These are phyloP conservation scores for Ustilago crameri DNA, from an alignment of 1,284 basidiomycete species.

Conservation along the genomic window DNA sequence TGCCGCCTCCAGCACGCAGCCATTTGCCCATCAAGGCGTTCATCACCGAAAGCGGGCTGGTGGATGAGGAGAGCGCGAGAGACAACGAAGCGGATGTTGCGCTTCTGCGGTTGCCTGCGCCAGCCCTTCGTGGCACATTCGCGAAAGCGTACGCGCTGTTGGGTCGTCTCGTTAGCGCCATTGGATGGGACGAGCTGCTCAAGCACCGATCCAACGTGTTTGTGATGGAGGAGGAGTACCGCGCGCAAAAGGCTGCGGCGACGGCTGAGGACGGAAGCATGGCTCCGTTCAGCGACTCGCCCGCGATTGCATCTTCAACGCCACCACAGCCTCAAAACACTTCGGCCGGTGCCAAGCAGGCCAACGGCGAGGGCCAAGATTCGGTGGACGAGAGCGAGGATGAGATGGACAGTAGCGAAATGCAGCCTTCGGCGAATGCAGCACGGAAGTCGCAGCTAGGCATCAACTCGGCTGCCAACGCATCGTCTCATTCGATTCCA, in stretches of 20 bases:
- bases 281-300: slow-evolving; percentile 29
- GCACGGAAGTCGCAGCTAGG: slow-evolving; percentile 39
- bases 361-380: slow-evolving; percentile 11
- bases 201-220: slow-evolving; percentile 93
- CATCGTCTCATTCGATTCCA: slow-evolving; percentile 74
- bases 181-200: slow-evolving; percentile 98
- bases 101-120: slow-evolving; percentile 89
- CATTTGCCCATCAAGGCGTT: slow-evolving; percentile 87
- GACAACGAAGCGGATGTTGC: slow-evolving; percentile 96
- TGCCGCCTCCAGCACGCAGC: slow-evolving; percentile 81
- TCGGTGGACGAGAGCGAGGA: slow-evolving; percentile 31
- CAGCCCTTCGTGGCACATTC: slow-evolving; percentile 93
- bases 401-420: slow-evolving; percentile 35
- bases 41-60: slow-evolving; percentile 78
- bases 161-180: slow-evolving; percentile 86
- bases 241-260: slow-evolving; percentile 72
- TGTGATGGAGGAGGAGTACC: slow-evolving; percentile 99
- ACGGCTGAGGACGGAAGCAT: slow-evolving; percentile 33
- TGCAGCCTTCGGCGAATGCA: slow-evolving; percentile 2
- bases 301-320: slow-evolving; percentile 32
- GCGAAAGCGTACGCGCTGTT: slow-evolving; percentile 91
- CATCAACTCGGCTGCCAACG: slow-evolving; percentile 49
- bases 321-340: slow-evolving; percentile 24
- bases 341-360: slow-evolving; percentile 8
- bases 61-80: slow-evolving; percentile 74